Conservation (phyloP, 306 rosid species). For the Malus orientalis region DNA sequence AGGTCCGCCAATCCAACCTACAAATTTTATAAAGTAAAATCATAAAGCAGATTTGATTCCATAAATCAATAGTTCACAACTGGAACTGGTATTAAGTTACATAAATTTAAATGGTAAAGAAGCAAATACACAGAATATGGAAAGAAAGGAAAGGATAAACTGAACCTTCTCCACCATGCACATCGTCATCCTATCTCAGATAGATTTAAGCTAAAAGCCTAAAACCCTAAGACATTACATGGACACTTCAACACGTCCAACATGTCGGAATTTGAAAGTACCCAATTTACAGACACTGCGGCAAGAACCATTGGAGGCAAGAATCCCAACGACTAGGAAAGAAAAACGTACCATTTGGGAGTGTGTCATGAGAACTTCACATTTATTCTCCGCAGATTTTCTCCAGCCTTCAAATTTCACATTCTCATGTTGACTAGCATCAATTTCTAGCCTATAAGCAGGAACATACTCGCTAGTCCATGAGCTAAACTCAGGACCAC, state of each 20-base stretch:
- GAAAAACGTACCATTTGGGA: constrained; percentile 78
- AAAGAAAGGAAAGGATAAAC: not conserved
- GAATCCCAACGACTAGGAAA: constrained; percentile 24
- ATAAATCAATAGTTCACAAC: constrained; percentile 3
- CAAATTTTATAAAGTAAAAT: constrained; percentile 18
- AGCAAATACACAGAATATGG: not conserved
- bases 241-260: not conserved
- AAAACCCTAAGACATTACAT: not conserved
- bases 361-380: constrained; percentile 91
- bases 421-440: constrained; percentile 33
- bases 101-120: not conserved
- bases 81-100: not conserved
- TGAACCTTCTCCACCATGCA: not conserved
- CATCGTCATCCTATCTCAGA: not conserved
- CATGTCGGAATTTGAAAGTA: not conserved
- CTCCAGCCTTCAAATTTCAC: constrained; percentile 76
- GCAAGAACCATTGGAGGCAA: not conserved
- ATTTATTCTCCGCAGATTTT: constrained; percentile 48
- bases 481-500: constrained; percentile 73
- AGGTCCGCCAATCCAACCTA: constrained; percentile 76
- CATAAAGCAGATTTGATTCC: not conserved
- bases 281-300: not conserved
- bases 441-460: constrained; percentile 67
- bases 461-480: constrained; percentile 84
- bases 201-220: not conserved